Evolutionary conservation across 192 early-diverging fungal genomes (phyloP).

Genomic region (Rhizophagus sp.): DNA sequence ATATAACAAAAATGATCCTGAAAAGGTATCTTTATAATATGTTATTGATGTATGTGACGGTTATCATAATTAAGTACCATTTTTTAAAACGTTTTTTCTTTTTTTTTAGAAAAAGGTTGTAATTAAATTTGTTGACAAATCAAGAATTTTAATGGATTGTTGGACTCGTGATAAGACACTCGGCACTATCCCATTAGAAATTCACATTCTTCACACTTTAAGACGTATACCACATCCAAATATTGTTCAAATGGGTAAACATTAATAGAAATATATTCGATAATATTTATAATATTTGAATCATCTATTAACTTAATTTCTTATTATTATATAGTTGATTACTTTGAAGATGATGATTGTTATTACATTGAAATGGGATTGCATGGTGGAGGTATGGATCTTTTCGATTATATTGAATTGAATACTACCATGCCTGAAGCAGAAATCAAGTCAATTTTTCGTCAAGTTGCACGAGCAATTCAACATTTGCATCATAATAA

Average conservation of each 20-base stretch:
- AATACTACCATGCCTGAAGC: conserved; percentile 53
- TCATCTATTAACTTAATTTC: conserved; percentile 13
- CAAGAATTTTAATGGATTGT: conserved; percentile 60
- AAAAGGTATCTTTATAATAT: conserved; percentile 37
- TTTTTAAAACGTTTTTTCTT: conserved; percentile 10
- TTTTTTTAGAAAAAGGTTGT: conserved; percentile 50
- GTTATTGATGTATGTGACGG: no score
- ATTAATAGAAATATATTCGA: neutral
- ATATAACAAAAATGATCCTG: conserved; percentile 47
- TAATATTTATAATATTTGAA: neutral
- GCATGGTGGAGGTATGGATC: conserved; percentile 59
- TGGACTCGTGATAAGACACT: conserved; percentile 69
- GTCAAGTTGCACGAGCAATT: conserved; percentile 59
- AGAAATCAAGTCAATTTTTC: conserved; percentile 58
- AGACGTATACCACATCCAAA: conserved; percentile 55
- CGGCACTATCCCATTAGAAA: conserved; percentile 75
- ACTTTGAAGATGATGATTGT: conserved; percentile 73
- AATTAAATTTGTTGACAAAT: conserved; percentile 74
- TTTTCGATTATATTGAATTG: conserved; percentile 74
- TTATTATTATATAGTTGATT: conserved; percentile 49
- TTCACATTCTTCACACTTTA: conserved; percentile 69
- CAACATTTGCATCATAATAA: conserved; percentile 61
- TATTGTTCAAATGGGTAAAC: conserved; percentile 53
- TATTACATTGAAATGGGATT: conserved; percentile 69
- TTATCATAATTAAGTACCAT: neutral